Base-by-base conservation (phyloP, 768 basidiomycete species). In the Mycena rosella region DNA sequence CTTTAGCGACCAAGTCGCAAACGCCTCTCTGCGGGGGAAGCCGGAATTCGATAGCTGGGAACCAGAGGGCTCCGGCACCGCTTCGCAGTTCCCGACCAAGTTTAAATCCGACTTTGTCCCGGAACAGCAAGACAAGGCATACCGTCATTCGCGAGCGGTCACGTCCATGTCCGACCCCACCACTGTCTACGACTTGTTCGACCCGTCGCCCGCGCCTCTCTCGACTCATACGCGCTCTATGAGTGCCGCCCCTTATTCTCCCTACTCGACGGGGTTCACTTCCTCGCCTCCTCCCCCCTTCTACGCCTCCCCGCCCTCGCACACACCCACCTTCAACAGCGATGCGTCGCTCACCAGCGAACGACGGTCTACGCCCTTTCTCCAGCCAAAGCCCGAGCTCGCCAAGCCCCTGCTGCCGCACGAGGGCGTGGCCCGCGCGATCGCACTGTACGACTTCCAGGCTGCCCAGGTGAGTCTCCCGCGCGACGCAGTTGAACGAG, bases 361-460 rank as follows among this genome's bases (percentile, higher is more conserved):
- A 14, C 48, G 54, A 29, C 52, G 42, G 36, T 62, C 53, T 69
- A 76, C 74, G 11, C 76, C 79, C 17, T 81, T 77, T 63, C 78
- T 88, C 62, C 79, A 81, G 65, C 79, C 86, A 17, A 88, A 88
- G 69, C 81, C 83, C 20, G 88, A 87, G 69, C 73, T 89, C 27
- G 76, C 75, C 34, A 78, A 76, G 60, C 87, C 89, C 30, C 77
- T 89, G 48, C 73, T 80, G 40, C 85, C 83, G 57, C 77, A 82
- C 57, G 89, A 91, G 73, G 91, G 91, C 27, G 80, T 94, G 24
- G 89, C 85, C 17, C 86, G 91, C 56, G 93, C 90, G 5, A 88
- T 95, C 51, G 93, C 94, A 3, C 73, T 93, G 65, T 94, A 87
- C 74, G 84, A 91, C 77, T 94, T 92, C 77, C 76, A 85, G 38